These are phyloP conservation scores for Lactarius hengduanensis DNA, from an alignment of 768 basidiomycete genomes.

Conservation along the genomic window DNA sequence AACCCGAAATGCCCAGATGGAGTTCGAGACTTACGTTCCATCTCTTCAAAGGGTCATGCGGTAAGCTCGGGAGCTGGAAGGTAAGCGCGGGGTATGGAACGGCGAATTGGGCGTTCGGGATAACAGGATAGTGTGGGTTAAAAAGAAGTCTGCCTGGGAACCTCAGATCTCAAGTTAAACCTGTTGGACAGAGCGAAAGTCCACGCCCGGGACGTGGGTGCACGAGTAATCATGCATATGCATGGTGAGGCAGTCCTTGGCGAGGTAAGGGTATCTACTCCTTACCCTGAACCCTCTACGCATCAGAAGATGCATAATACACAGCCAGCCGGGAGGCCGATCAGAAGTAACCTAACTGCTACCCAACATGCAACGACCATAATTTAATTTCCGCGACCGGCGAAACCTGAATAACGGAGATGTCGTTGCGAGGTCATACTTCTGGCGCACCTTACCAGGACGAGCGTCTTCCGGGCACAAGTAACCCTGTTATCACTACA, in stretches of 20 bases:
- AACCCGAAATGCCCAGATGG: too few relatives aligned
- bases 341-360: not conserved
- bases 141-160: not conserved
- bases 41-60: too few relatives aligned
- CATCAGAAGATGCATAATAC: not conserved
- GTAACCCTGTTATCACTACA: not conserved
- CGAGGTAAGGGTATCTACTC: not conserved
- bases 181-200: not conserved
- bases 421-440: not conserved
- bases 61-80: too few relatives aligned
- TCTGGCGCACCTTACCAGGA: not conserved
- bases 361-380: not conserved
- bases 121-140: not conserved
- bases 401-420: not conserved
- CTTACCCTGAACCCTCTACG: not conserved
- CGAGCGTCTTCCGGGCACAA: not conserved
- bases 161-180: not conserved
- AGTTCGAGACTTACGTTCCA: too few relatives aligned
- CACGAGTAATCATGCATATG: not conserved
- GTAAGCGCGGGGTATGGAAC: too few relatives aligned
- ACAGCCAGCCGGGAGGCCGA: not conserved
- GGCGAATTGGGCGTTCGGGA: too few relatives aligned
- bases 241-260: not conserved
- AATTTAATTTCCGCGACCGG: not conserved
- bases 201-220: not conserved